Evolutionary conservation across 371 early-diverging fungal species (phyloP).

Genomic region (Cokeromyces recurvatus): DNA sequence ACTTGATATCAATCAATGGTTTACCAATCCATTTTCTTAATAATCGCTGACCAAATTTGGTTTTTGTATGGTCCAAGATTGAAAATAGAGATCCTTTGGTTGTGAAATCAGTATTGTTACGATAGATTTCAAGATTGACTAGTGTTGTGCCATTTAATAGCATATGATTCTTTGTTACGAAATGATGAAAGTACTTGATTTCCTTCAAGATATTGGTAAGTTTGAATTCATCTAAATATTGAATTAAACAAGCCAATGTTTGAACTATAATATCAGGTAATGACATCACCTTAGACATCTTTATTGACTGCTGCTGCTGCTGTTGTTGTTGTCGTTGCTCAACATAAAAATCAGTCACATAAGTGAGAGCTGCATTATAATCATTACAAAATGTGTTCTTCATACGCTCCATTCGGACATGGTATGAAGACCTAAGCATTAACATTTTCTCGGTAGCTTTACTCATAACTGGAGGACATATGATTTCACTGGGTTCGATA

Average conservation of each 20-base stretch:
- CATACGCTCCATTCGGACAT: no score
- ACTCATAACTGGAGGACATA: constrained; percentile 55
- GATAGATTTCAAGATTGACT: constrained; percentile 71
- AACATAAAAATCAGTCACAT: no score
- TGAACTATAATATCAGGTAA: no score
- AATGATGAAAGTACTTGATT: constrained; percentile 62
- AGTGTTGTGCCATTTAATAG: constrained; percentile 72
- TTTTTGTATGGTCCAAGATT: constrained; percentile 64
- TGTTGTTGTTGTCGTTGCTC: no score
- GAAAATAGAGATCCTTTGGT: constrained; percentile 58
- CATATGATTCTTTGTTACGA: constrained; percentile 68
- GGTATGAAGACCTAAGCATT: no score
- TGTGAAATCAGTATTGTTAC: constrained; percentile 50
- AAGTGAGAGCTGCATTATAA: constrained; percentile 45
- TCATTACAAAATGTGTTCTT: no score
- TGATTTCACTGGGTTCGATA: constrained; percentile 72
- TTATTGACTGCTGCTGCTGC: no score
- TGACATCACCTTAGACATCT: no score
- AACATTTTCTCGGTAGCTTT: constrained; percentile 54
- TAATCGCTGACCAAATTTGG: constrained; percentile 73
- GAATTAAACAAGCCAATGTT: constrained; percentile 52
- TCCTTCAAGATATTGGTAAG: constrained; percentile 49
- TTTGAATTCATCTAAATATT: constrained; percentile 61
- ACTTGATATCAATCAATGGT: constrained; percentile 56
- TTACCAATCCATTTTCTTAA: constrained; percentile 78